These are phyloP conservation scores for Blastocystis sp. DNA, from an alignment of 352 stramenopile genomes.

Conservation along the genomic window DNA sequence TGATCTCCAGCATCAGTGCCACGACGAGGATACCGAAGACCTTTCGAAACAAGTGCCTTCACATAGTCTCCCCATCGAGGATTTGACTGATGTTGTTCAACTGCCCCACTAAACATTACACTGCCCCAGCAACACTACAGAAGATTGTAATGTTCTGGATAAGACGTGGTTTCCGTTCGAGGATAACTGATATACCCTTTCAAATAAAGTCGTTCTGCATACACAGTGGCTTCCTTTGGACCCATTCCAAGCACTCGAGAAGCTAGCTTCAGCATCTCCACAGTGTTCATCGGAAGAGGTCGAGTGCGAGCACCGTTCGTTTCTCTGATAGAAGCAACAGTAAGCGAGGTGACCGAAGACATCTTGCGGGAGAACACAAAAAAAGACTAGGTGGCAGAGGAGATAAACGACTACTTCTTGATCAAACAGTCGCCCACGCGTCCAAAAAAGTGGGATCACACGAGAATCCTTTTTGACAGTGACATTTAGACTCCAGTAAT, in stretches of 20 bases:
- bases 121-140: not conserved
- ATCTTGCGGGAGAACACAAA: constrained; percentile 71
- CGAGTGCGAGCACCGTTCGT: constrained; percentile 55
- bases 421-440: constrained; percentile 67
- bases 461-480: constrained; percentile 62
- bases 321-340: constrained; percentile 54
- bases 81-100: constrained; percentile 72
- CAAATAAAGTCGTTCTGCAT: constrained; percentile 77
- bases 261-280: constrained; percentile 68
- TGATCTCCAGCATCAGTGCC: constrained; percentile 70
- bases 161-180: constrained; percentile 75
- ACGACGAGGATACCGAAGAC: constrained; percentile 36
- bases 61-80: constrained; percentile 71
- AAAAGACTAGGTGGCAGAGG: not conserved
- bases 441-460: constrained; percentile 66
- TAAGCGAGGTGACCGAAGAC: not conserved
- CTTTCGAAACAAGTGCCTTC: constrained; percentile 67
- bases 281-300: constrained; percentile 71
- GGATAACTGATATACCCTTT: constrained; percentile 81
- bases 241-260: constrained; percentile 69
- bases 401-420: constrained; percentile 64
- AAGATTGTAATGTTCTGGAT: constrained; percentile 79
- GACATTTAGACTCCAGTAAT: constrained; percentile 27
- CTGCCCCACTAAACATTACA: constrained; percentile 64
- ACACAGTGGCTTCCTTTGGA: constrained; percentile 72